These are phyloP conservation scores for Syzygium aqueum DNA, from an alignment of 345 rosid genomes.

Conservation along the genomic window DNA sequence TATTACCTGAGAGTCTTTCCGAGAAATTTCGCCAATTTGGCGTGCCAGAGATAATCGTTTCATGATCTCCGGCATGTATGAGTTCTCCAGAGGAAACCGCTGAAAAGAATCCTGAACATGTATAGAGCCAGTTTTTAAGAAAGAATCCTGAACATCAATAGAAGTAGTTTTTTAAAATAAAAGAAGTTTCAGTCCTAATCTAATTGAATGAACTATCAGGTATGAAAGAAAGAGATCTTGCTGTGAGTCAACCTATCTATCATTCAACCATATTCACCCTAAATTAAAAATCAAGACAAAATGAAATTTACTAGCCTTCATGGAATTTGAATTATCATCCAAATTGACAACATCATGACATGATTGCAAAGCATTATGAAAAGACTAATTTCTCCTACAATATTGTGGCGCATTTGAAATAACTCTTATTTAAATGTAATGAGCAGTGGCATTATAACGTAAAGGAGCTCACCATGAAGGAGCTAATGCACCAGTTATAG, in stretches of 20 bases:
- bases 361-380: background rate
- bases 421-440: background rate
- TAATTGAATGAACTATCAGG: background rate
- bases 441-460: background rate
- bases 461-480: background rate
- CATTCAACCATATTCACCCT: background rate
- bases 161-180: no score
- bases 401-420: background rate
- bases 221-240: background rate
- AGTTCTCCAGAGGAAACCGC: slow-evolving; percentile 72
- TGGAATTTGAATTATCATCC: background rate
- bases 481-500: background rate
- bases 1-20: slow-evolving; percentile 77
- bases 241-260: background rate
- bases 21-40: slow-evolving; percentile 69
- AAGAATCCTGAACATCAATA: no score
- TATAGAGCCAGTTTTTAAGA: background rate
- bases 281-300: background rate
- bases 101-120: slow-evolving; percentile 61
- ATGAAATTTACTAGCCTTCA: background rate
- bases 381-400: background rate
- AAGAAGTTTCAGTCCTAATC: background rate
- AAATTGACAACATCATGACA: background rate
- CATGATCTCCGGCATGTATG: slow-evolving; percentile 85
- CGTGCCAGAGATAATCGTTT: slow-evolving; percentile 82